Evolutionary conservation across 1,284 basidiomycete genomes (phyloP).

Genomic region (Puccinia coronata): DNA sequence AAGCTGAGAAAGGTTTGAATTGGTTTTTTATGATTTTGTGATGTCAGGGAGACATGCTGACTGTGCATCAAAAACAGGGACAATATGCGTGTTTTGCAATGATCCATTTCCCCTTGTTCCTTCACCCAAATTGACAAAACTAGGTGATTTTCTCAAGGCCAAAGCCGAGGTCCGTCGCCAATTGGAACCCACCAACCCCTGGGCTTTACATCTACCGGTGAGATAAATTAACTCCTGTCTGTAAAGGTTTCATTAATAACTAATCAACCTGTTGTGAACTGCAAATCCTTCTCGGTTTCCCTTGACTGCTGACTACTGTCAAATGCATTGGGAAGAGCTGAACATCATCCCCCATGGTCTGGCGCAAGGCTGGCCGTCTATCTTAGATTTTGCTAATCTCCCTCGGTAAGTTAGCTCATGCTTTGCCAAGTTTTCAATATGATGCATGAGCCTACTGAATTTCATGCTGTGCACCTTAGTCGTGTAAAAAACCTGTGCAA

Average conservation of each 20-base stretch:
- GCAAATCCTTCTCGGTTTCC: neutral
- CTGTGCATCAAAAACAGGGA: neutral
- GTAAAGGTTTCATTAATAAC: no score
- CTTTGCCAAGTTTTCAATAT: no score
- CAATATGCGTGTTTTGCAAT: neutral
- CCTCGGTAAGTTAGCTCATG: neutral
- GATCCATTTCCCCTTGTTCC: neutral
- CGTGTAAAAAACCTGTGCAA: no score
- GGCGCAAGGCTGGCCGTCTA: neutral
- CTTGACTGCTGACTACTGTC: neutral
- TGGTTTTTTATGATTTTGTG: no score
- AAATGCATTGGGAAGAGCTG: neutral
- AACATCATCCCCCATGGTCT: neutral
- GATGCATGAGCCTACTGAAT: no score
- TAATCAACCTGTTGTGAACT: no score
- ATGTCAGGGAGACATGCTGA: no score
- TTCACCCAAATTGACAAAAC: neutral
- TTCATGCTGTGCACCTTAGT: no score
- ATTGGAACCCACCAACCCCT: neutral
- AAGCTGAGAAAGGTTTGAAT: no score
- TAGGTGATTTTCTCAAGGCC: neutral
- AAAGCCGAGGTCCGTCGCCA: neutral
- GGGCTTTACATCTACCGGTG: neutral
- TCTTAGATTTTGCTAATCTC: neutral
- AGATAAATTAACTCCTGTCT: no score